A percentile compares a stretch with the other conserved stretches of the same genome.
Evolutionary conservation across 106 monocot genomes (phyloP).

Genomic region (Allium fistulosum): DNA sequence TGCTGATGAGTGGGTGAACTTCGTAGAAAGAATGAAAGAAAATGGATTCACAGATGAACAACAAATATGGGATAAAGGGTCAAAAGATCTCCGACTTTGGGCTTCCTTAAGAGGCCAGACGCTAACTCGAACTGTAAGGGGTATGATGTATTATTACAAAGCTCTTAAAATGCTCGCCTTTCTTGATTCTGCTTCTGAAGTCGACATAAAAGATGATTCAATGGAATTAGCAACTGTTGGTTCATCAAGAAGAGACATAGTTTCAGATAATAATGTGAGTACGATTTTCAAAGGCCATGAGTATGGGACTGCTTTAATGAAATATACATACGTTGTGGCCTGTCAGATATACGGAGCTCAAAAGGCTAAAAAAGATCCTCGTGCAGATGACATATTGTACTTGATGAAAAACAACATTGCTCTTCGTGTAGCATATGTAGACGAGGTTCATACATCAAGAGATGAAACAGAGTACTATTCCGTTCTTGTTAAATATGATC

Average conservation of each 20-base stretch:
- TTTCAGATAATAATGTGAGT: conserved; percentile 28
- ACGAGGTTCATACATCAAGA: conserved; percentile 47
- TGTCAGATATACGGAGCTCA: conserved; percentile 92
- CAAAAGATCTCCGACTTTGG: conserved; percentile 58
- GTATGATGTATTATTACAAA: conserved; percentile 99
- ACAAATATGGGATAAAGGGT: conserved; percentile 53
- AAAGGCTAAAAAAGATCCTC: conserved; percentile 70
- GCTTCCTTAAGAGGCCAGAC: conserved; percentile 93
- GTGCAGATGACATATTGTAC: conserved; percentile 75
- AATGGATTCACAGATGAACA: conserved; percentile 60
- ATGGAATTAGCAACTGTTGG: conserved; percentile 49
- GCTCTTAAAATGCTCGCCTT: conserved; percentile 90
- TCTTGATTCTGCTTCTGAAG: conserved; percentile 90
- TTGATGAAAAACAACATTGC: conserved; percentile 92
- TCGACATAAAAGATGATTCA: conserved; percentile 65
- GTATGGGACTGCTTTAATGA: conserved; percentile 85
- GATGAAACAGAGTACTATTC: conserved; percentile 59
- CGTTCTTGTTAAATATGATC: conserved; percentile 92
- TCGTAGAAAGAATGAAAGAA: conserved; percentile 71
- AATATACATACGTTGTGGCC: conserved; percentile 93
- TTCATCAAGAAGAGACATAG: conserved; percentile 31
- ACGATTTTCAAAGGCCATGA: conserved; percentile 39
- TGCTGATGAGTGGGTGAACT: conserved; percentile 87
- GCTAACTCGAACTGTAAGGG: conserved; percentile 78
- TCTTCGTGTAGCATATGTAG: conserved; percentile 87